Evolutionary conservation across 2,329 filamentous ascomycete species (phyloP), one percentile per base, ranked within the genome.

Genomic region (Ophiocordyceps unilateralis): DNA sequence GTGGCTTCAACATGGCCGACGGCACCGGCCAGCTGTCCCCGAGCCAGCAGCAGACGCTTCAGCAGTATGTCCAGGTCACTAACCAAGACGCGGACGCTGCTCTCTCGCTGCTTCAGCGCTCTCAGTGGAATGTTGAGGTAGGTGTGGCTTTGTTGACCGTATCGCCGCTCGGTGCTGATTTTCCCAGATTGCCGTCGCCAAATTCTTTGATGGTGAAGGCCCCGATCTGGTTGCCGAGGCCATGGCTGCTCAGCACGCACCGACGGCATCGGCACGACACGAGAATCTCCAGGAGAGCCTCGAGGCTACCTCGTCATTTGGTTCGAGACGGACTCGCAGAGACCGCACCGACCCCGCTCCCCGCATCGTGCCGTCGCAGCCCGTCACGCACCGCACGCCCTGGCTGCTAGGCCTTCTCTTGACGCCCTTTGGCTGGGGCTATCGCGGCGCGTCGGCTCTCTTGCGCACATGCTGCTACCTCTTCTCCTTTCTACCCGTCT

Each of bases 201-300:
- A 93, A 57, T 96, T 96, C 74, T 98, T 95, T 59, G 91, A 98
- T 55, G 91, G 91, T 51, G 91, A 96, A 64, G 81, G 81, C 4
- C 75, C 86, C 41, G 85, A 93, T 58, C 81, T 77, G 12, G 67
- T 89, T 17, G 81, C 83, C 45, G 85, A 91, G 64, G 83, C 83
- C 45, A 71, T 79, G 41, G 72, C 79, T 41, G 69, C 73, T 8
- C 69, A 79, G 46, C 62, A 69, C n/a, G 76, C 40, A 68, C 74
- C 48, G 64, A 76, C 45, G 65, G 76, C 40, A 68, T 74, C 48
- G 64, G 76, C 45, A 65, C 71, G 84, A 49, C 76, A 81, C 50
- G 83, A 93, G 55, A 93, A 84, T 47, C 69, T 93, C 40, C 72
- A 81, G 55, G 70, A 79, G 48, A 76, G 69, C 51, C 63, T 78